Conservation (phyloP, 2,329 filamentous ascomycete genomes). For the Colletotrichum filicis region DNA sequence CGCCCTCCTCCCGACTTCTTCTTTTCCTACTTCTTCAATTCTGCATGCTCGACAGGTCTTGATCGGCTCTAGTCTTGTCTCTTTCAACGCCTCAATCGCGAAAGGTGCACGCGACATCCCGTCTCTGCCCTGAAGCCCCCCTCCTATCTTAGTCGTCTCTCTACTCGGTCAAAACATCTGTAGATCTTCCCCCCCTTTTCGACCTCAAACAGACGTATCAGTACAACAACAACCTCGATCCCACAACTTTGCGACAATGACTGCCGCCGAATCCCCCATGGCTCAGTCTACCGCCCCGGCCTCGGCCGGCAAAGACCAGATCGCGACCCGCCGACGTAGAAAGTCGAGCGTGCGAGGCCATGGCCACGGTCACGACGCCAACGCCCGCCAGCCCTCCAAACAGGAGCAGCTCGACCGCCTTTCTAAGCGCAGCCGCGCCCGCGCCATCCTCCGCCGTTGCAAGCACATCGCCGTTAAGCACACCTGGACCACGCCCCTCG, state of each 20-base stretch:
- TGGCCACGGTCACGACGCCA: constrained; percentile 10
- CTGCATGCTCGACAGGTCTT: constrained; percentile 8
- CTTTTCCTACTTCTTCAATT: neutral
- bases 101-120: neutral
- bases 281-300: constrained; percentile 19
- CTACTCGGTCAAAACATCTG: neutral
- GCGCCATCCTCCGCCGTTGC: constrained; percentile 30
- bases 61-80: constrained; percentile 6
- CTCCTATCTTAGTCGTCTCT: neutral
- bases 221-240: neutral
- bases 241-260: constrained; percentile 8
- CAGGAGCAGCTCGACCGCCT: constrained; percentile 32
- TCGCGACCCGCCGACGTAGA: constrained; percentile 27
- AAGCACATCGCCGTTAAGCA: constrained; percentile 34
- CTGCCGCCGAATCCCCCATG: constrained; percentile 25
- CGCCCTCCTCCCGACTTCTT: neutral
- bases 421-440: constrained; percentile 32
- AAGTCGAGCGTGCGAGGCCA: constrained; percentile 33
- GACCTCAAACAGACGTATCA: neutral
- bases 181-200: neutral
- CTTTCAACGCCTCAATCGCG: neutral
- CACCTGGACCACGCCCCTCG: constrained; percentile 61
- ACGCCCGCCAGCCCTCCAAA: constrained; percentile 6
- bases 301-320: constrained; percentile 22
- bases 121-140: neutral